Evolutionary conservation across 306 rosid species (phyloP).

Genomic region (Begonia loranthoides): DNA sequence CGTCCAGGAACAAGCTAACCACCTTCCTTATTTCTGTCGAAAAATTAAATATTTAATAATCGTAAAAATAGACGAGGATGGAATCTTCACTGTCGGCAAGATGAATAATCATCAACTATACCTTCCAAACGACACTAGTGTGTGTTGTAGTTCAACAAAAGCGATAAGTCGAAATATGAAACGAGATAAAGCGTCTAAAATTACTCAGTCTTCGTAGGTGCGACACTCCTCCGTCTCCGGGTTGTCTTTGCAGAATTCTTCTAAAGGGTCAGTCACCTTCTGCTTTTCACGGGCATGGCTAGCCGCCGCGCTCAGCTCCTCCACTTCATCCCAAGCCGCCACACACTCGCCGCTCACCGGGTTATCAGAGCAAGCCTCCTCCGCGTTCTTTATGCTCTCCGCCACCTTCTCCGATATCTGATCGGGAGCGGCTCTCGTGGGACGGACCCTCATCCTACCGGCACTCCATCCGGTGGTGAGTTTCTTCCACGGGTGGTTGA

Average conservation of each 20-base stretch:
- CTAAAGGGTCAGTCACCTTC: conserved; percentile 63
- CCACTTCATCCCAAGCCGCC: conserved; percentile 99
- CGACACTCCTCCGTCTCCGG: conserved; percentile 83
- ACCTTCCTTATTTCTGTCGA: too few species aligned
- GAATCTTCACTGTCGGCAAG: too few species aligned
- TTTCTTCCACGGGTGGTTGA: conserved; percentile 12
- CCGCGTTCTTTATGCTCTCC: conserved; percentile 82
- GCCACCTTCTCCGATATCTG: conserved; percentile 57
- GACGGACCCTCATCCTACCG: conserved; percentile 21
- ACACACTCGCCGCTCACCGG: conserved; percentile 74
- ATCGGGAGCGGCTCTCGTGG: conserved; percentile 56
- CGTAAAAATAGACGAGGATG: too few species aligned
- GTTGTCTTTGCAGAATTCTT: conserved; percentile 70
- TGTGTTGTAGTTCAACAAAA: too few species aligned
- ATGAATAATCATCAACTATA: too few species aligned
- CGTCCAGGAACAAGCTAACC: too few species aligned
- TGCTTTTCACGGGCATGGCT: conserved; percentile 66
- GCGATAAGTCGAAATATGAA: too few species aligned
- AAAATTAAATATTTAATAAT: too few species aligned
- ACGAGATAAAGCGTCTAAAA: too few species aligned
- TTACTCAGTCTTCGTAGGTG: conserved; percentile 50
- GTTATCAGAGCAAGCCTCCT: conserved; percentile 56
- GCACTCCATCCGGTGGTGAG: neutral
- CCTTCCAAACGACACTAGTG: too few species aligned
- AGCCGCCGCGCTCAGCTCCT: conserved; percentile 99